A percentile compares a stretch with the other conserved stretches of the same genome.
Evolutionary conservation across 306 rosid genomes (phyloP).

Genomic region (Ochetophila trinervis): DNA sequence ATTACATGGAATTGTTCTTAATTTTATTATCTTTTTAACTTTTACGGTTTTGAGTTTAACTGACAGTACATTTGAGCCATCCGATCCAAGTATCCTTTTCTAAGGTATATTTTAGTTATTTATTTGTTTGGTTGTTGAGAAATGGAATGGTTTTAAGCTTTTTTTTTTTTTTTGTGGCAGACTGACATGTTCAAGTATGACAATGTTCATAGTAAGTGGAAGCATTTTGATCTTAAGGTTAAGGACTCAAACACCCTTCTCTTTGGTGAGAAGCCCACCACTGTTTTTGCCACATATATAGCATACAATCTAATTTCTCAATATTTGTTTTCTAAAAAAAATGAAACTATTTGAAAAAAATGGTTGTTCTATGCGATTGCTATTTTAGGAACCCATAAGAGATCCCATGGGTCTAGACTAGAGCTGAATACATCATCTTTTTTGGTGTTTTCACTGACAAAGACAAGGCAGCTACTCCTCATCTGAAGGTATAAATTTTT

Average conservation of each 20-base stretch:
- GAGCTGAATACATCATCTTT: conserved; percentile 50
- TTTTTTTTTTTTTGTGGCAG: neutral
- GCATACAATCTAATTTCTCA: neutral
- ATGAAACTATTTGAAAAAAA: neutral
- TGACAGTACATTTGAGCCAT: neutral
- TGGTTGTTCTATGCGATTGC: neutral
- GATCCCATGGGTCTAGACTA: conserved; percentile 53
- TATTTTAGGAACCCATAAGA: conserved; percentile 51
- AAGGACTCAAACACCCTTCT: conserved; percentile 62
- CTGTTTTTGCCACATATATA: conserved; percentile 44
- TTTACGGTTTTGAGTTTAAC: neutral
- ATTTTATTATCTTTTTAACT: neutral
- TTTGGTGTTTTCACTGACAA: conserved; percentile 56
- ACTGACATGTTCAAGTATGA: conserved; percentile 82
- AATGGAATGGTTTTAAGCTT: neutral
- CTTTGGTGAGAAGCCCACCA: conserved; percentile 49
- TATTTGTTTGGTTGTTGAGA: neutral
- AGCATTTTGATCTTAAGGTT: conserved; percentile 49
- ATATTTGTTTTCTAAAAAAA: neutral
- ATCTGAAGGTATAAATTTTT: conserved; percentile 47
- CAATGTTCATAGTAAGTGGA: conserved; percentile 76
- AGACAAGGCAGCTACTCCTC: conserved; percentile 61
- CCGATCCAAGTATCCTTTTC: neutral
- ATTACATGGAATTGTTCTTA: conserved; percentile 51
- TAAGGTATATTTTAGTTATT: too few species aligned